Base-by-base conservation (phyloP, 805 yeast species). In the Komagataella mondaviorum region DNA sequence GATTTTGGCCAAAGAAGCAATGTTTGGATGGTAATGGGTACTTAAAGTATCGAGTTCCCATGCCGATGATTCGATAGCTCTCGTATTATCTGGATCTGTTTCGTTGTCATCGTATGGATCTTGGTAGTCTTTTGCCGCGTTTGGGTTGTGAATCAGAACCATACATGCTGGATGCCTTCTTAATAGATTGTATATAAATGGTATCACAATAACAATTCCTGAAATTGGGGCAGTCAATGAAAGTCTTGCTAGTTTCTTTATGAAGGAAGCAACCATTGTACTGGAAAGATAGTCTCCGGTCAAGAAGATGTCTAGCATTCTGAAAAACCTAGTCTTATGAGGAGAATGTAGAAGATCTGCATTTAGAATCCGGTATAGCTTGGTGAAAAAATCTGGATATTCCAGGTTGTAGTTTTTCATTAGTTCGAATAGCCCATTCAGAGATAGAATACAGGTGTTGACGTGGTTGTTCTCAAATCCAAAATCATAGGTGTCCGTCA, bases 101-200 rank as follows among this genome's bases (percentile, higher is more conserved):
- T 87, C 95, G 1, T 63, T 54, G 39, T 71, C 67, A 55, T 84
- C 71, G 62, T 77, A 91, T 4, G 95, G 85, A 63, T 93, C 98
- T 4, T 46, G 49, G 56, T 68, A 72, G 3, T 59, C 55, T 3
- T 63, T 63, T 4, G 55, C 57, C 5, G 63, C 62, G 2, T 63
- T 59, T 1, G 76, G 60, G 47, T 75, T 72, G 60, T 93, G 98
- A 46, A 91, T 73, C 76, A 91, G 71, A 22, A 84, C 71, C 96
- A 90, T 91, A 72, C 97, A 90, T 4, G 90, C 80, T 47, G 97
- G 97, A 67, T 93, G 99, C 59, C 88, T 80, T 63, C 88, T 91
- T 60, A 93, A 66, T 55, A 89, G 74, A 64, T 91, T 91, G 69
- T 91, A 91, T 10, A 89, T 75, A 63, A 93, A 88, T n/a, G 99